Percentiles rank a stretch among this genome's conserved stretches.
Evolutionary conservation across 177 flowering plant species (phyloP).

Genomic region (Vitis hybrid): DNA sequence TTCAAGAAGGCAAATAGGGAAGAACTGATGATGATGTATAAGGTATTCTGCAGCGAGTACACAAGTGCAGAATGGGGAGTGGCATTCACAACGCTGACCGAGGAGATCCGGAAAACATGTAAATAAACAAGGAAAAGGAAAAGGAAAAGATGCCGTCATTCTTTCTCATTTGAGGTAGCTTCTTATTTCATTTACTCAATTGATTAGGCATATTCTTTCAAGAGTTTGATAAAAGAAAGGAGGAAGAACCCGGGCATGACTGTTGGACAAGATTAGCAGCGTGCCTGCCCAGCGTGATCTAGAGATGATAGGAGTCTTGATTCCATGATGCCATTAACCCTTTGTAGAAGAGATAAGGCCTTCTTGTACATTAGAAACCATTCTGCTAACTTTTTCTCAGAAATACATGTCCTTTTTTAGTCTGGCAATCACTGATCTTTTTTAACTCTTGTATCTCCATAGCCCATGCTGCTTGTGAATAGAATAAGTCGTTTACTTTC

Average conservation of each 20-base stretch:
- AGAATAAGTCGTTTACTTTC: too few relatives aligned
- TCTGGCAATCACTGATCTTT: too few relatives aligned
- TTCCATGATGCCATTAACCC: constrained; percentile 9
- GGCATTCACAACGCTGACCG: constrained; percentile 36
- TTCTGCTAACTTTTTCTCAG: not conserved
- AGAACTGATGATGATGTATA: constrained; percentile 44
- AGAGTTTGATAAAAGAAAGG: constrained; percentile 10
- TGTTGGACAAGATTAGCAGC: constrained; percentile 6
- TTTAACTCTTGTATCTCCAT: too few relatives aligned
- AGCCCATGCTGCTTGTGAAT: too few relatives aligned
- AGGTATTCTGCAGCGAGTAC: constrained; percentile 38
- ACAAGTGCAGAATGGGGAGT: constrained; percentile 37
- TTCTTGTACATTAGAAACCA: constrained; percentile 7
- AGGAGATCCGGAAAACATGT: constrained; percentile 45
- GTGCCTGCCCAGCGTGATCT: constrained; percentile 6
- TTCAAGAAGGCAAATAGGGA: constrained; percentile 47
- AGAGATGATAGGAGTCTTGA: not conserved
- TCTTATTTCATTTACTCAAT: constrained; percentile 4
- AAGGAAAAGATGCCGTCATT: constrained; percentile 19
- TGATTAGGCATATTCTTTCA: constrained; percentile 29
- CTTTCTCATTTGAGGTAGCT: constrained; percentile 16
- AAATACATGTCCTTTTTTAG: not conserved
- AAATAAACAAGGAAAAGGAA: constrained; percentile 20
- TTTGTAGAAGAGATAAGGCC: not conserved
- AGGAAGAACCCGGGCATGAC: constrained; percentile 11